These are phyloP conservation scores for Acephala macrosclerotiorum DNA, from an alignment of 2,329 filamentous ascomycete species.

Conservation along the genomic window DNA sequence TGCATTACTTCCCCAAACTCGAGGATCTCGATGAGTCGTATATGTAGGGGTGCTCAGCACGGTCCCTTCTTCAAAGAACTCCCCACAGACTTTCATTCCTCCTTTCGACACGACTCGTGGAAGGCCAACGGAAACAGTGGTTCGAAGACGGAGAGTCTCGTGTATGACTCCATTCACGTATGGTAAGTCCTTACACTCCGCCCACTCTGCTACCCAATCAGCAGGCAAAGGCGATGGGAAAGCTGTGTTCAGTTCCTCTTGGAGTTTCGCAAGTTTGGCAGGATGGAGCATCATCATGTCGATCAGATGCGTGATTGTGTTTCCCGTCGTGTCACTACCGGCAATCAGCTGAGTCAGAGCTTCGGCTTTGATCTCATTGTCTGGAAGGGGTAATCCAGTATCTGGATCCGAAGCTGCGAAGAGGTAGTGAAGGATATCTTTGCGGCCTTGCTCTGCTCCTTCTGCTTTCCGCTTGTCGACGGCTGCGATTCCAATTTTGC, in stretches of 20 bases:
- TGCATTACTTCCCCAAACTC: constrained; percentile 2
- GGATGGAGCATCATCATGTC: constrained; percentile 4
- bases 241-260: neutral
- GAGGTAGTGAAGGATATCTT: constrained; percentile 5
- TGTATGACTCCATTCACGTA: constrained; percentile 2
- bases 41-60: constrained; percentile 7
- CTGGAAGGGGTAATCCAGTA: neutral
- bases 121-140: neutral
- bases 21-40: constrained; percentile 1
- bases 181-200: neutral
- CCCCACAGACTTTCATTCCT: constrained; percentile 2
- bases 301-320: constrained; percentile 4
- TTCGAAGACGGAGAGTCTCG: constrained; percentile 1
- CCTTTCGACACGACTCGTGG: neutral
- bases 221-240: neutral
- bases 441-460: neutral
- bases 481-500: constrained; percentile 1
- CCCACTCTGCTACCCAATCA: neutral
- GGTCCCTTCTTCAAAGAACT: constrained; percentile 5
- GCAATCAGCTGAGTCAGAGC: neutral
- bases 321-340: constrained; percentile 3
- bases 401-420: constrained; percentile 5
- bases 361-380: constrained; percentile 9
- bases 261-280: neutral
- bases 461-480: neutral